Conservation (phyloP, 2,329 filamentous ascomycete genomes). For the Fusarium sp. region DNA sequence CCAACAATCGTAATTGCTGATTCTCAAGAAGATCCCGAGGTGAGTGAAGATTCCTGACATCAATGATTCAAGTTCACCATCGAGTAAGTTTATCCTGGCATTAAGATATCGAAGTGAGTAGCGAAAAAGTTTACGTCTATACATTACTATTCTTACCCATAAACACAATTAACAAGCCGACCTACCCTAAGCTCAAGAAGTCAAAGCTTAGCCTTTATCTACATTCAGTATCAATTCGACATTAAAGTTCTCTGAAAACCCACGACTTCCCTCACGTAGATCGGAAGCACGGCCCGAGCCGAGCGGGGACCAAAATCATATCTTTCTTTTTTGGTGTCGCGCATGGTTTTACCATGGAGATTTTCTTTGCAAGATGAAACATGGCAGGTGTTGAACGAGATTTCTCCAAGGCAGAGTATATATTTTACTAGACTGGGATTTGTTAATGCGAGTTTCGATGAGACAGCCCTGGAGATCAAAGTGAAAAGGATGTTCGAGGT, state of each 20-base stretch:
- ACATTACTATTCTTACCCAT: background rate
- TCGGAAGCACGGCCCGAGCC: constrained; percentile 56
- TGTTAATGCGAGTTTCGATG: background rate
- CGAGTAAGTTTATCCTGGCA: background rate
- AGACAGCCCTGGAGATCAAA: background rate
- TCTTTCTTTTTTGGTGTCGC: background rate
- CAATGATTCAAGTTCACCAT: background rate
- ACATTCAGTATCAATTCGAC: background rate
- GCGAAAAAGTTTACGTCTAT: background rate
- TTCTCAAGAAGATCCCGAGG: background rate
- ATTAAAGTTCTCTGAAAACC: background rate
- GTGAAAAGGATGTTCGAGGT: background rate
- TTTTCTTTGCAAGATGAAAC: background rate
- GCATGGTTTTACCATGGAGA: background rate
- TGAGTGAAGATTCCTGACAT: background rate
- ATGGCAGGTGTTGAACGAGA: background rate
- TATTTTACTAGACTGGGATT: background rate
- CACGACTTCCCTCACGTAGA: constrained; percentile 42
- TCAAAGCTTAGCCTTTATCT: background rate
- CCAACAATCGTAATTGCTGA: background rate
- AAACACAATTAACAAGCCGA: background rate
- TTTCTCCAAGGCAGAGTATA: background rate
- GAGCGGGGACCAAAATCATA: constrained; percentile 52
- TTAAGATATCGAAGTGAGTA: background rate
- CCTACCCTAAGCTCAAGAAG: background rate